These are phyloP conservation scores for Auriculariales sp. DNA, from an alignment of 768 basidiomycete species.

Conservation along the genomic window DNA sequence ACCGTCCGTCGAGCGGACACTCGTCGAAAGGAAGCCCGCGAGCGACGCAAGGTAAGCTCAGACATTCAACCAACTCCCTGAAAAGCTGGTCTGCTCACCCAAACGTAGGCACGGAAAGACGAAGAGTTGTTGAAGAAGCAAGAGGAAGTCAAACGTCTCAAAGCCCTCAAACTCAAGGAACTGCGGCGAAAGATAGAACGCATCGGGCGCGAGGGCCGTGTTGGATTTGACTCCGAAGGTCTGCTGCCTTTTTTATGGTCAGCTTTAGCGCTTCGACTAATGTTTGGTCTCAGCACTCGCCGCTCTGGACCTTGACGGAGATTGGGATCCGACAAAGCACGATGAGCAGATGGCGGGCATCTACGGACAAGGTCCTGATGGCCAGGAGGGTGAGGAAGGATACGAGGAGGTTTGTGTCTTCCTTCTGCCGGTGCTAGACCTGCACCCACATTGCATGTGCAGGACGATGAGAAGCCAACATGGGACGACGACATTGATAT, in stretches of 20 bases:
- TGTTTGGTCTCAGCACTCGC: slow-evolving; percentile 31
- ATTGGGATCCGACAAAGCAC: slow-evolving; percentile 82
- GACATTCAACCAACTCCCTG: too few relatives aligned
- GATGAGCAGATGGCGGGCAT: slow-evolving; percentile 70
- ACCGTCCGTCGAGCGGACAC: slow-evolving; percentile 60
- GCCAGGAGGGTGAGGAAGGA: slow-evolving; percentile 25
- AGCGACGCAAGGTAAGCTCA: slow-evolving; percentile 56
- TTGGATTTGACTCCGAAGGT: slow-evolving; percentile 20
- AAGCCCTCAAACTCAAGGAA: slow-evolving; percentile 75
- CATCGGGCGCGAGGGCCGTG: slow-evolving; percentile 58
- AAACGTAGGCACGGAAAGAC: slow-evolving; percentile 69
- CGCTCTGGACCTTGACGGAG: slow-evolving; percentile 74
- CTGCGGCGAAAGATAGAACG: slow-evolving; percentile 58
- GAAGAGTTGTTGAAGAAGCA: slow-evolving; percentile 57
- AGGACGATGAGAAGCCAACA: slow-evolving; percentile 51
- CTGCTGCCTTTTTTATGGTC: not conserved
- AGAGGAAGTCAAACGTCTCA: slow-evolving; percentile 72
- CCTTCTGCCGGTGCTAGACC: not conserved
- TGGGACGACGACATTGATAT: slow-evolving; percentile 91
- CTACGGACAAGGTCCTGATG: too few relatives aligned
- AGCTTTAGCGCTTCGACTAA: not conserved
- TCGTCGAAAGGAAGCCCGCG: slow-evolving; percentile 72
- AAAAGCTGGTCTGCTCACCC: too few relatives aligned
- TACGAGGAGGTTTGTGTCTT: slow-evolving; percentile 14
- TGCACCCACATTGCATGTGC: not conserved